Conservation (phyloP, 1,284 basidiomycete species). For the Trichosporon sp. region DNA sequence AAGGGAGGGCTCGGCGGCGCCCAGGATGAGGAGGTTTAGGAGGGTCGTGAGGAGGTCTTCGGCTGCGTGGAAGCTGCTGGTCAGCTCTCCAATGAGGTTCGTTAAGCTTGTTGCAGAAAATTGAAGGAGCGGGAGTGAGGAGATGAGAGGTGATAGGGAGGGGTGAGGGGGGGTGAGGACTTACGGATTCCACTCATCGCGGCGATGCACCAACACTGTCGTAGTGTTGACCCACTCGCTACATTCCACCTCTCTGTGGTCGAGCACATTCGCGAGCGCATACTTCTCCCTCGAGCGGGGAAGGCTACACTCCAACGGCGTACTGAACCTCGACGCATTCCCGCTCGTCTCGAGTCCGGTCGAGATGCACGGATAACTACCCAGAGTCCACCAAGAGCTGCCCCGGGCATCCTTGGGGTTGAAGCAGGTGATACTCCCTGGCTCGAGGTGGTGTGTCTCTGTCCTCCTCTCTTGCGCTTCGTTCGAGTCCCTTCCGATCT, state of each 20-base stretch:
- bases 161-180: slow-evolving; percentile 10
- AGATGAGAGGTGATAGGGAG: no score
- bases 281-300: not conserved
- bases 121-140: not conserved
- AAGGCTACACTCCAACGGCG: not conserved
- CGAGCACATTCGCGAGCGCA: not conserved
- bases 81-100: no score
- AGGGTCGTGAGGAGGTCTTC: slow-evolving; percentile 45
- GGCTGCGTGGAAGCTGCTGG: slow-evolving; percentile 39
- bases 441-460: not conserved
- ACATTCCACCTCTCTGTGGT: not conserved
- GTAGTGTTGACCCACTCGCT: slow-evolving; percentile 12
- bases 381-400: not conserved
- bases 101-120: not conserved
- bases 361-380: not conserved
- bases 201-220: slow-evolving; percentile 34
- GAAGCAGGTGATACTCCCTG: not conserved
- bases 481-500: no score
- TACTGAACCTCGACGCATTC: not conserved
- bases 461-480: not conserved
- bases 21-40: slow-evolving; percentile 32
- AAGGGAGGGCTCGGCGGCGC: slow-evolving; percentile 21
- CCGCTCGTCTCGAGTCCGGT: not conserved
- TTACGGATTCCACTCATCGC: slow-evolving; percentile 45
- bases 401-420: not conserved